Evolutionary conservation across 768 basidiomycete species (phyloP).

Genomic region (Trametes cingulata): DNA sequence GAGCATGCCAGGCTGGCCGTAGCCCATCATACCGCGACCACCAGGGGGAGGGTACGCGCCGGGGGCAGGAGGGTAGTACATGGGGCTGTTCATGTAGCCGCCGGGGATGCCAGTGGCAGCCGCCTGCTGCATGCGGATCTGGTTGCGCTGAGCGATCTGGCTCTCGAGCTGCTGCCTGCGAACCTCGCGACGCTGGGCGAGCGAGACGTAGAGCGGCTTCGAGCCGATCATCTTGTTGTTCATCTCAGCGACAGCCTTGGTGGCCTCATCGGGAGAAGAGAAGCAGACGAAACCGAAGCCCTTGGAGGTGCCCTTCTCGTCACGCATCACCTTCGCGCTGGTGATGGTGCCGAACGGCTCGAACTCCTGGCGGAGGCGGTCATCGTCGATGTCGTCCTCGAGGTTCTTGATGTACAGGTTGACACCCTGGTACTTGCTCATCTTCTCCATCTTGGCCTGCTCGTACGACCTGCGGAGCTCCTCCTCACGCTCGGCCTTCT

Average conservation of each 20-base stretch:
- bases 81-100: conserved; percentile 80
- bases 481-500: conserved; percentile 97
- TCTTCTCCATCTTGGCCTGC: conserved; percentile 93
- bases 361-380: conserved; percentile 94
- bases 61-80: conserved; percentile 83
- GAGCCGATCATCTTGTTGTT: conserved; percentile 99
- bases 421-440: conserved; percentile 98
- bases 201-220: conserved; percentile 97
- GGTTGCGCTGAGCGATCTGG: conserved; percentile 97
- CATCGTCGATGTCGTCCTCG: conserved; percentile 97
- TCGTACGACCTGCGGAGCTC: conserved; percentile 93
- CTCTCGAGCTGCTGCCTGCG: conserved; percentile 98
- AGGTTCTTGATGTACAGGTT: conserved; percentile 99
- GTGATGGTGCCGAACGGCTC: conserved; percentile 97
- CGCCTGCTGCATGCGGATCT: conserved; percentile 95
- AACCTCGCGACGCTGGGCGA: conserved; percentile 97
- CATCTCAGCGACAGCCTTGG: conserved; percentile 99
- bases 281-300: conserved; percentile 99
- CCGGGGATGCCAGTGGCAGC: conserved; percentile 84
- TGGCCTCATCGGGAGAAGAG: conserved; percentile 97
- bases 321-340: conserved; percentile 98
- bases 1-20: conserved; percentile 83
- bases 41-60: conserved; percentile 79
- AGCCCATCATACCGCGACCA: conserved; percentile 75
- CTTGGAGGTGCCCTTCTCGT: conserved; percentile 90